phyloP scores from a whole-genome alignment of 2,329 filamentous ascomycete genomes.

The Curvularia verruculosa region DNA sequence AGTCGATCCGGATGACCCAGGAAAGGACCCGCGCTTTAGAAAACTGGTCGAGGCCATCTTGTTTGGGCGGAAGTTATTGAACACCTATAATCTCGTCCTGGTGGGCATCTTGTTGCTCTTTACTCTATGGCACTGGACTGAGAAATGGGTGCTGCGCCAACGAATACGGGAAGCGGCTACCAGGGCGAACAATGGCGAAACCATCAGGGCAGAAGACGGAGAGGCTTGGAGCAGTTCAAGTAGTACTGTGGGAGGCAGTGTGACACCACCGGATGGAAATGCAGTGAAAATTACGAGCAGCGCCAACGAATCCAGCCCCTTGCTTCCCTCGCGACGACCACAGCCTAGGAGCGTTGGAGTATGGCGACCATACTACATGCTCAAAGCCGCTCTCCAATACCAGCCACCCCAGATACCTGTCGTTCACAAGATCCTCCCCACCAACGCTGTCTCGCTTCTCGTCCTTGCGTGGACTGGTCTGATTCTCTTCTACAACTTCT shows the following conservation, averaged over 20 bases:
- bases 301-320: constrained; percentile 41
- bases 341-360: constrained; percentile 7
- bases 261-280: constrained; percentile 39
- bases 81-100: constrained; percentile 51
- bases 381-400: constrained; percentile 55
- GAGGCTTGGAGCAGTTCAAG: constrained; percentile 49
- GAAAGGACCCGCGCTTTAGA: constrained; percentile 45
- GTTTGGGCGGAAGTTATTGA: constrained; percentile 47
- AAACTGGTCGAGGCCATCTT: constrained; percentile 48
- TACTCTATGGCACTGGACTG: constrained; percentile 47
- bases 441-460: constrained; percentile 62
- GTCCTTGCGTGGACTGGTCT: constrained; percentile 59
- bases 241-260: constrained; percentile 46
- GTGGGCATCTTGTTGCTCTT: constrained; percentile 47
- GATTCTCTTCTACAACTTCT: constrained; percentile 65
- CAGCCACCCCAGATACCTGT: constrained; percentile 65
- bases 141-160: constrained; percentile 30
- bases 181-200: neutral
- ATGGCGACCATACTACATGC: constrained; percentile 30
- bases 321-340: constrained; percentile 30
- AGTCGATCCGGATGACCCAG: constrained; percentile 40
- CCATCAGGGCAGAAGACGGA: constrained; percentile 10
- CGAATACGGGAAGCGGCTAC: constrained; percentile 10
- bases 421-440: constrained; percentile 62
- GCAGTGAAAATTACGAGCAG: constrained; percentile 24